phyloP scores from a whole-genome alignment of 352 stramenopile genomes.

The Globisporangium orthogonon region DNA sequence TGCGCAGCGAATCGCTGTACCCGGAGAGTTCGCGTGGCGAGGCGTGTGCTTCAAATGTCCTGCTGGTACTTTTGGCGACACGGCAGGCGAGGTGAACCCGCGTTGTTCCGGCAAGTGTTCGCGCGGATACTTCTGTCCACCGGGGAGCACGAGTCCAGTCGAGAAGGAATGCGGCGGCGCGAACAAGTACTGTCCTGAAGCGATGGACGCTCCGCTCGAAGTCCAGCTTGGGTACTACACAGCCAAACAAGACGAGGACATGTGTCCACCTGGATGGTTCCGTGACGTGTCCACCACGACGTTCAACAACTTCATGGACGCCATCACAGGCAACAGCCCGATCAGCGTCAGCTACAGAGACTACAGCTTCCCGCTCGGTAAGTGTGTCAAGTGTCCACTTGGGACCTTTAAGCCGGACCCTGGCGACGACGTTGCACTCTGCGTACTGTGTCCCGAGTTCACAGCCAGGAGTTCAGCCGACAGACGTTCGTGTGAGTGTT shows the following conservation, averaged over 20 bases:
- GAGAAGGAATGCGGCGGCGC: conserved; percentile 44
- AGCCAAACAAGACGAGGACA: conserved; percentile 20
- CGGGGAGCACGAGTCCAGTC: conserved; percentile 32
- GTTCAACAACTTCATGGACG: conserved; percentile 26
- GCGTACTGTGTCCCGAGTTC: conserved; percentile 37
- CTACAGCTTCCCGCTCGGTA: conserved; percentile 36
- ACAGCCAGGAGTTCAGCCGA: conserved; percentile 36
- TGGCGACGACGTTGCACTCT: conserved; percentile 45
- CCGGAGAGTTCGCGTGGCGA: conserved; percentile 54
- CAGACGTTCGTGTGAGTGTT: conserved; percentile 52
- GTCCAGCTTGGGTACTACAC: conserved; percentile 43
- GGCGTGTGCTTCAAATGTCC: conserved; percentile 62
- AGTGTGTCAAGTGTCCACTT: conserved; percentile 51
- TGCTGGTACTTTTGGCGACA: conserved; percentile 42
- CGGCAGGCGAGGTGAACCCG: conserved; percentile 28
- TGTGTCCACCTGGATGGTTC: conserved; percentile 32
- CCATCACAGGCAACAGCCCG: conserved; percentile 34
- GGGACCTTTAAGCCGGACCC: conserved; percentile 62
- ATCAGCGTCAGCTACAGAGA: conserved; percentile 61
- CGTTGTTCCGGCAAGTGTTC: conserved; percentile 54
- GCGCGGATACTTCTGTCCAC: conserved; percentile 62
- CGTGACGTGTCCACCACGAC: conserved; percentile 21
- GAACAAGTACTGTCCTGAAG: conserved; percentile 38
- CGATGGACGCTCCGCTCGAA: conserved; percentile 18
- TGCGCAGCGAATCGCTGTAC: conserved; percentile 22